Evolutionary conservation across 345 rosid species (phyloP).

Genomic region (Pseudoturritis turrita): DNA sequence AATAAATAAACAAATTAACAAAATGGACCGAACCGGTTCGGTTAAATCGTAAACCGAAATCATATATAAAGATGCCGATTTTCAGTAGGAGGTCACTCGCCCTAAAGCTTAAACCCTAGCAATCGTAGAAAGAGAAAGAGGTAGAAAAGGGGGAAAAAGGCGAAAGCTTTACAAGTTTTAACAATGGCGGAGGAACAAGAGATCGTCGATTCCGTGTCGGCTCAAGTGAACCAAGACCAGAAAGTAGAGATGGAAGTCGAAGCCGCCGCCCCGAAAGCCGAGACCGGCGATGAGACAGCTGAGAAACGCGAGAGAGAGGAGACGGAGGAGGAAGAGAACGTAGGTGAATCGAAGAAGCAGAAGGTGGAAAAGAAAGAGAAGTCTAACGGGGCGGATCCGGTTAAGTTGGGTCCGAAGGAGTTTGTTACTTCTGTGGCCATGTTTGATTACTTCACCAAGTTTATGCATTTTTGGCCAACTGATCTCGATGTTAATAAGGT

Average conservation of each 20-base stretch:
- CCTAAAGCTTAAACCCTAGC: conserved; percentile 31
- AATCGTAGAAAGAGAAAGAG: neutral
- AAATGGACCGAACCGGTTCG: conserved; percentile 5
- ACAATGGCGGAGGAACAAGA: conserved; percentile 41
- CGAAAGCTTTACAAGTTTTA: conserved; percentile 27
- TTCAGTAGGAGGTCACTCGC: neutral
- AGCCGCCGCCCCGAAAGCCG: conserved; percentile 15
- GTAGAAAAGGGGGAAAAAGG: neutral
- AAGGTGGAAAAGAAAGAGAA: conserved; percentile 38
- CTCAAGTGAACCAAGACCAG: conserved; percentile 14
- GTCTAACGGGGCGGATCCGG: conserved; percentile 35
- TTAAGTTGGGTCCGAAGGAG: conserved; percentile 74
- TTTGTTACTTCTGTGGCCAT: conserved; percentile 68
- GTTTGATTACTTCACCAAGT: conserved; percentile 62
- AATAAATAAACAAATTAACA: neutral
- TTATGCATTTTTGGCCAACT: conserved; percentile 66
- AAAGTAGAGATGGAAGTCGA: conserved; percentile 43
- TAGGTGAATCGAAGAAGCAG: conserved; percentile 51
- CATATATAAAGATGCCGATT: neutral
- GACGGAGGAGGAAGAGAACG: conserved; percentile 18
- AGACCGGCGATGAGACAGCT: conserved; percentile 9
- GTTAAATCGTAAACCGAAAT: neutral
- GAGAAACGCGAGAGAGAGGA: conserved; percentile 45
- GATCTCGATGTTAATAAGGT: conserved; percentile 69
- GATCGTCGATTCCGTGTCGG: conserved; percentile 23